Evolutionary conservation across 169 alveolate species (phyloP), one percentile per base, ranked within the genome.

Genomic region (Cryptosporidium sp.): DNA sequence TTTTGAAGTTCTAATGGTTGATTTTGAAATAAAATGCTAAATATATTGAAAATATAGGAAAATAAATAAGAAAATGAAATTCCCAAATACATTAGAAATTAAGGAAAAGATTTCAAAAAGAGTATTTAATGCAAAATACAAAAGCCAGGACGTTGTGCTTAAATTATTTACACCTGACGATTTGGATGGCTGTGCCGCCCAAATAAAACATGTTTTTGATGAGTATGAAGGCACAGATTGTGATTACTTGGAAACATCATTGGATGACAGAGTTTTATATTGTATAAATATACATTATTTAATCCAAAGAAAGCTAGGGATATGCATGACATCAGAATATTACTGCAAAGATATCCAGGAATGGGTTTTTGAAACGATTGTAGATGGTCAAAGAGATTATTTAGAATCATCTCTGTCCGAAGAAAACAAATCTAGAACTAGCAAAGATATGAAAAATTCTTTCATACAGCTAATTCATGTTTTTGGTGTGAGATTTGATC

Each of bases 101-200:
- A 44, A n/a, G 37, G 51, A 60, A 42, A n/a, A 44, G 10, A n/a
- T 80, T 23, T 60, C 89, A n/a, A 60, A 44, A 45, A 80, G 89
- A 65, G 80, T 80, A 31, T 80, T 62, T 61, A 33, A n/a, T 14
- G 89, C 68, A 5, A 65, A 44, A n/a, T 60, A 31, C 31, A 33
- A 33, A 0, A n/a, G 39, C 6, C 48, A 80, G 21, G 51, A 62
- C 2, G 73, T 80, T 80, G 52, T 65, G 39, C 37, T 80, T 26
- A 80, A 80, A 44, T 61, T 60, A 23, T 80, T 44, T 48, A 62
- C 89, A 0, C 35, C 33, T 5, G 68, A 65, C 31, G 89, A 80
- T 45, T 80, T 80, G 62, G 60, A 80, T 26, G n/a, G 68, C 14
- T 45, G 65, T 80, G 89, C 89, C 73, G 89, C 89, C 67, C 44